Evolutionary conservation across 371 early-diverging fungal genomes (phyloP), one percentile per base, ranked within the genome.

Genomic region (Apophysomyces trapeziformis): DNA sequence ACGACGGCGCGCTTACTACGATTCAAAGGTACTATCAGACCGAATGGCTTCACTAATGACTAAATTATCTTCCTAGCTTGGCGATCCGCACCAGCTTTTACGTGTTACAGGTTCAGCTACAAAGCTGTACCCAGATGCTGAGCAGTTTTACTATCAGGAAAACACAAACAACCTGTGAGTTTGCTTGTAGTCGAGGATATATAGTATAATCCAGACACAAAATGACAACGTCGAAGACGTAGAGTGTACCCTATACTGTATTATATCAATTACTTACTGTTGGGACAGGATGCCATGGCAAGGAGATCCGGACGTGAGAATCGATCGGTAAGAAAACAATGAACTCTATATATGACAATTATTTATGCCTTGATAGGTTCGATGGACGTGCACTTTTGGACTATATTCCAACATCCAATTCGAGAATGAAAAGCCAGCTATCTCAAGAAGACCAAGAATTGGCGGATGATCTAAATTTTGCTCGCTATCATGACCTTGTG

Each of bases 341-440:
- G 64, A 21, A 50, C 13, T 26, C 32, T 26, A 26, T 13, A 13
- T n/a, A 4, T 47, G 9, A 13, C 39, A 35, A 54, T 14, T n/a
- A 8, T 56, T 60, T 73, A 5, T 58, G 39, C 18, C 71, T 68
- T 43, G 65, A 66, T 66, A 82, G 88, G 37, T 87, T 87, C 60
- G 88, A 87, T 64, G 88, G 86, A 11, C 78, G 86, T 32, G 79
- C 88, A 2, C 63, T 87, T 4, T 63, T 87, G 18, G 88, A 87
- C 60, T 83, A 60, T 64, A 64, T 85, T 14, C 85, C 88, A 7
- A 69, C 66, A n/a, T 36, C 69, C 4, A 60, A 58, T 0, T 39
- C 69, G 38, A 57, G 68, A 32, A 61, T 65, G 57, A 59, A 4
- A 7, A 50, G 21, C 2, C 21, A 50, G 9, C 71, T 36, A 66